Percentiles rank a stretch among this genome's conserved stretches.
phyloP scores from a whole-genome alignment of 306 rosid genomes.

The Quercus engelmannii region DNA sequence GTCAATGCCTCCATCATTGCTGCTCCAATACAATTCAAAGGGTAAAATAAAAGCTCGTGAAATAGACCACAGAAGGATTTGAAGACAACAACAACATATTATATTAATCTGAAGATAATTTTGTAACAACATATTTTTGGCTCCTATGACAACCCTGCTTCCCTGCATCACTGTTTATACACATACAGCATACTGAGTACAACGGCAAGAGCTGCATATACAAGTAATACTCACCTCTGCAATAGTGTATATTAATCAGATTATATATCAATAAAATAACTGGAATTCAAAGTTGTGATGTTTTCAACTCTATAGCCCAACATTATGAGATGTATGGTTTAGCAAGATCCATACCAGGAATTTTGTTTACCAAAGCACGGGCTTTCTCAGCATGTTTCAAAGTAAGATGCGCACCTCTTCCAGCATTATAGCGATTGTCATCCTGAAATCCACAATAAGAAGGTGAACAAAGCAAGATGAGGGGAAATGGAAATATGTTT shows the following conservation, averaged over 20 bases:
- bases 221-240: neutral
- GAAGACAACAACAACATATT: neutral
- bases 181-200: neutral
- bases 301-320: neutral
- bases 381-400: constrained; percentile 81
- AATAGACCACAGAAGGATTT: neutral
- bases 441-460: constrained; percentile 39
- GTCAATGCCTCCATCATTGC: constrained; percentile 63
- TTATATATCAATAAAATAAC: neutral
- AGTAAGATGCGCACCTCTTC: constrained; percentile 70
- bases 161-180: neutral
- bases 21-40: constrained; percentile 24
- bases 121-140: neutral
- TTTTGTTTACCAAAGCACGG: constrained; percentile 56
- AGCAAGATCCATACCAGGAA: constrained; percentile 48
- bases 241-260: neutral
- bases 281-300: neutral
- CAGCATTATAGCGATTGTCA: constrained; percentile 72
- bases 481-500: neutral
- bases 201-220: neutral
- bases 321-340: neutral
- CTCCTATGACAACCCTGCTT: neutral
- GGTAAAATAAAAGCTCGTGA: neutral
- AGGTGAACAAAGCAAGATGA: constrained; percentile 5
- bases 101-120: neutral